A percentile compares a stretch with the other conserved stretches of the same genome.
Conservation (phyloP, 1,284 basidiomycete species). For the Cryptococcus sp. region DNA sequence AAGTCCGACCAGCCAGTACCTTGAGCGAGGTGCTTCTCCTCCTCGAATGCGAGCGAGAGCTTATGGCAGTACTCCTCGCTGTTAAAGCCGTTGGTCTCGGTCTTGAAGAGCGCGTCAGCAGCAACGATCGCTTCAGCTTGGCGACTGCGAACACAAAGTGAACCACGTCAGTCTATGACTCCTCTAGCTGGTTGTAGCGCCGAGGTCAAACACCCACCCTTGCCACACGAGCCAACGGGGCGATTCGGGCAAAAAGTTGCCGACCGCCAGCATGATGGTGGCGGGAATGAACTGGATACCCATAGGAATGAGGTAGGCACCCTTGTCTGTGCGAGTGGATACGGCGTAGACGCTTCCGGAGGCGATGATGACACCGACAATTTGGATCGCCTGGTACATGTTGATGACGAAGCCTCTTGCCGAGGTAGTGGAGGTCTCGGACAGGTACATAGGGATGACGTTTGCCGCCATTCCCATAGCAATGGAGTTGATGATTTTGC, state of each 20-base stretch:
- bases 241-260: conserved; percentile 23
- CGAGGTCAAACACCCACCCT: conserved; percentile 15
- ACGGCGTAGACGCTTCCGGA: conserved; percentile 29
- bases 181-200: no score
- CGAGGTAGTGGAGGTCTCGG: conserved; percentile 23
- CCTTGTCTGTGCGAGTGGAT: conserved; percentile 13
- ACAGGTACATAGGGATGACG: conserved; percentile 28
- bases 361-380: conserved; percentile 31
- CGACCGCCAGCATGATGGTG: conserved; percentile 19
- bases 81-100: conserved; percentile 18
- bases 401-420: conserved; percentile 27
- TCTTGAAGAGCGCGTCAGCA: conserved; percentile 19
- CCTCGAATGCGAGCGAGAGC: conserved; percentile 27
- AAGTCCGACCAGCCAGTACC: conserved; percentile 18
- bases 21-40: conserved; percentile 17
- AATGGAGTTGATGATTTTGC: conserved; percentile 29
- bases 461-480: conserved; percentile 26
- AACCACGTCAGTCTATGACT: not conserved
- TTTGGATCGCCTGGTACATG: conserved; percentile 31
- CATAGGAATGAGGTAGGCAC: conserved; percentile 31
- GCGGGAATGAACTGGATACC: conserved; percentile 28
- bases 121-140: conserved; percentile 19
- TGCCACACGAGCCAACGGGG: conserved; percentile 30
- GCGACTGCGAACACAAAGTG: conserved; percentile 5
- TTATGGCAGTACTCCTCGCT: conserved; percentile 22